phyloP scores from a whole-genome alignment of 2,329 filamentous ascomycete species.

The Fusarium pseudograminearum region DNA sequence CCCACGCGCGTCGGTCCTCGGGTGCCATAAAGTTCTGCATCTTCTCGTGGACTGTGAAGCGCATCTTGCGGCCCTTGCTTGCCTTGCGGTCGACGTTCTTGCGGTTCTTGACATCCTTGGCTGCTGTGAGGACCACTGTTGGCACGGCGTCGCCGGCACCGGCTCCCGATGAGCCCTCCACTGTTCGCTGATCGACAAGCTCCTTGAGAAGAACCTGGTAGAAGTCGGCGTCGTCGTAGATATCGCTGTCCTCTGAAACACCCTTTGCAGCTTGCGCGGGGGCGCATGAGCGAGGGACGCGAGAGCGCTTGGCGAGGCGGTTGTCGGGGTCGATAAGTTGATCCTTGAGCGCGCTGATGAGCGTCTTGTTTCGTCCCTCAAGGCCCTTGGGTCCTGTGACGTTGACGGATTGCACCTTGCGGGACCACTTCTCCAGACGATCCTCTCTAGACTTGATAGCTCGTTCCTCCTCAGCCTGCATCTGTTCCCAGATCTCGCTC shows the following conservation, averaged over 20 bases:
- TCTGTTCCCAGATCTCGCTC: constrained; percentile 77
- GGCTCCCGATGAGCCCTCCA: constrained; percentile 66
- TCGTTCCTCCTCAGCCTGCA: constrained; percentile 73
- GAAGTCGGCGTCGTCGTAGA: constrained; percentile 96
- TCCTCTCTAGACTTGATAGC: constrained; percentile 73
- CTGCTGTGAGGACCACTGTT: constrained; percentile 73
- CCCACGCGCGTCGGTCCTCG: constrained; percentile 85
- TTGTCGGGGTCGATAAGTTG: constrained; percentile 73
- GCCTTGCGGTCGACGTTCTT: constrained; percentile 92
- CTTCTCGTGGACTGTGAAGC: constrained; percentile 96
- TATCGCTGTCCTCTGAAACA: constrained; percentile 67
- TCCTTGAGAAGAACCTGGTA: constrained; percentile 94
- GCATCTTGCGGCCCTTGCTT: constrained; percentile 93
- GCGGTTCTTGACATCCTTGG: constrained; percentile 82
- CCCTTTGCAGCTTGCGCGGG: constrained; percentile 73
- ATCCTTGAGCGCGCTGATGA: constrained; percentile 75
- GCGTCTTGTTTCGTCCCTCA: constrained; percentile 53
- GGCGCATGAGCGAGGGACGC: constrained; percentile 80
- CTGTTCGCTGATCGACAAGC: constrained; percentile 87
- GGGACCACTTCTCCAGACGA: constrained; percentile 90
- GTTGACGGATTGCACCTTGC: constrained; percentile 70
- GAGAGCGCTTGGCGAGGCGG: constrained; percentile 75
- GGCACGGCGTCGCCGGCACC: constrained; percentile 60
- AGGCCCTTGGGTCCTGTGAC: constrained; percentile 46
- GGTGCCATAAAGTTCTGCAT: constrained; percentile 98